Conservation (phyloP, 2,329 filamentous ascomycete species). For the Paecilomyces formosus region DNA sequence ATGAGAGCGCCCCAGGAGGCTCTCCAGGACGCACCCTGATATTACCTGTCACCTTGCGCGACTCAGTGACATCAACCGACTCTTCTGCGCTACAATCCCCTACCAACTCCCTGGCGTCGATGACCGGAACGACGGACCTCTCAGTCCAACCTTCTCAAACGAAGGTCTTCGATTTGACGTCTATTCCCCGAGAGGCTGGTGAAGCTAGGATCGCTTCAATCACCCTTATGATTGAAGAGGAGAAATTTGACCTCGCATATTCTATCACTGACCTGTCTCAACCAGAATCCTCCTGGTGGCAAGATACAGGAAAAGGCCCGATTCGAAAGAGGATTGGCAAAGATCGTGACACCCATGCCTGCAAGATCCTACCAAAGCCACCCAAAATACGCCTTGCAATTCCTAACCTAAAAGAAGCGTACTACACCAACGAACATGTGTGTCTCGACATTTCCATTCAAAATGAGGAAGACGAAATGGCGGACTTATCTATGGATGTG, state of each 20-base stretch:
- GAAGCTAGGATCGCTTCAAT: conserved; percentile 60
- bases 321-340: conserved; percentile 34
- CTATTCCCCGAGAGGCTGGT: conserved; percentile 75
- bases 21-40: conserved; percentile 18
- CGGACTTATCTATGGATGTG: conserved; percentile 63
- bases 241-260: conserved; percentile 61
- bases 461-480: conserved; percentile 78
- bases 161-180: conserved; percentile 62
- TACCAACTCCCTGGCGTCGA: conserved; percentile 27
- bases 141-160: conserved; percentile 60
- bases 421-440: conserved; percentile 78
- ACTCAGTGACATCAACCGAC: conserved; percentile 21
- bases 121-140: conserved; percentile 56
- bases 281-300: conserved; percentile 36
- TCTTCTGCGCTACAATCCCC: conserved; percentile 22
- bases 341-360: conserved; percentile 43
- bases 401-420: conserved; percentile 57
- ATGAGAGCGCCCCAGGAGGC: conserved; percentile 17
- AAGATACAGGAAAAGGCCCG: conserved; percentile 25
- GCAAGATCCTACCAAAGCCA: conserved; percentile 77
- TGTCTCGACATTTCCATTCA: conserved; percentile 60
- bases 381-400: conserved; percentile 79
- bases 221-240: conserved; percentile 55
- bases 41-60: conserved; percentile 24
- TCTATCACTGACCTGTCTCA: conserved; percentile 42